Conservation (phyloP, 148 eudicot species). For the Cornus florida region DNA sequence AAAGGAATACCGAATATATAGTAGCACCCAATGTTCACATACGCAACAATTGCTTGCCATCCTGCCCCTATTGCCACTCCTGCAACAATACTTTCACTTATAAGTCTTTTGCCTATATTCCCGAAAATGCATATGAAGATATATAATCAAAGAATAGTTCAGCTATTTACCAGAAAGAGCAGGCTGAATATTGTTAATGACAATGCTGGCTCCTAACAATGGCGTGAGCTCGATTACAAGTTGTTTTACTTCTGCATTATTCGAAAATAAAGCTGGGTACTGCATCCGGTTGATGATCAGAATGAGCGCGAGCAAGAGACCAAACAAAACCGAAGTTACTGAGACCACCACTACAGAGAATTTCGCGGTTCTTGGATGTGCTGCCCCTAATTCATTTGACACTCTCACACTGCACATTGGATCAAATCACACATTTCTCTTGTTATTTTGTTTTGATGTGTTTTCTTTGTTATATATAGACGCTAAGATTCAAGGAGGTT, state of each 20-base stretch:
- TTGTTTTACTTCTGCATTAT: conserved; percentile 28
- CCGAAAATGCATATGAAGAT: no score
- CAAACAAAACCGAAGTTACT: conserved; percentile 22
- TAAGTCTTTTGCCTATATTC: no score
- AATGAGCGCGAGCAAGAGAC: conserved; percentile 27
- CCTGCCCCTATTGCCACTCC: conserved; percentile 51
- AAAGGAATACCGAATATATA: conserved; percentile 32
- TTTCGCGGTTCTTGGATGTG: conserved; percentile 41
- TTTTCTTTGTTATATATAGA: no score
- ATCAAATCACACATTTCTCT: no score
- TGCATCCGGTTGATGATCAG: conserved; percentile 25
- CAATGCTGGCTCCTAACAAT: conserved; percentile 33
- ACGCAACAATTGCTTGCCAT: conserved; percentile 40
- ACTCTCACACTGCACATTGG: conserved; percentile 47
- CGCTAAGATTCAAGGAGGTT: no score
- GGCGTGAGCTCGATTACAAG: conserved; percentile 47
- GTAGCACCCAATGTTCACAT: conserved; percentile 31
- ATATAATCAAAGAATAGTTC: no score
- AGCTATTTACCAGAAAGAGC: conserved; percentile 42
- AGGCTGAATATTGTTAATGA: conserved; percentile 42
- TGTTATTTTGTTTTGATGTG: no score
- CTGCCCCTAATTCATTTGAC: conserved; percentile 59
- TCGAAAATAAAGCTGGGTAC: conserved; percentile 41
- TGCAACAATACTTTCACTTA: not conserved
- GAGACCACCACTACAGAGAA: conserved; percentile 44